Percentiles rank a stretch among this genome's conserved stretches.
Evolutionary conservation across 148 eudicot species (phyloP).

Genomic region (Camellia japonica): DNA sequence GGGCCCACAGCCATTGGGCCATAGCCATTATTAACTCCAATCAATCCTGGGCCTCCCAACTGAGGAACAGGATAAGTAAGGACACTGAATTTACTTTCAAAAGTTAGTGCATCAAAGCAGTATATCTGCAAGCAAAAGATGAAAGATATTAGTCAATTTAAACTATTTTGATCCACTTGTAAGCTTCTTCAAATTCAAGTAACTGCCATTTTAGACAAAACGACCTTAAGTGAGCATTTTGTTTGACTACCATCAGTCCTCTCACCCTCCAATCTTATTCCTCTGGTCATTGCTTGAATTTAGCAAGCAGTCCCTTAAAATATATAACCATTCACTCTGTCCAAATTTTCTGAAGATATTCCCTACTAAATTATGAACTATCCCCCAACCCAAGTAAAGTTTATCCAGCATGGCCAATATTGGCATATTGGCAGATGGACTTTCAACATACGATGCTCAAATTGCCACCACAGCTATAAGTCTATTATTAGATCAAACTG

Average conservation of each 20-base stretch:
- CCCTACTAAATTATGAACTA: not conserved
- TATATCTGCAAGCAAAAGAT: conserved; percentile 62
- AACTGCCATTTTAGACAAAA: not conserved
- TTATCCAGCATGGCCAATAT: not conserved
- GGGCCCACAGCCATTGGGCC: conserved; percentile 97
- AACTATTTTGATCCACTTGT: not conserved
- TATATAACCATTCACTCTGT: not conserved
- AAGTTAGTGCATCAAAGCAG: conserved; percentile 86
- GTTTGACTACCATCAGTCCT: not conserved
- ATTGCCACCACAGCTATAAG: not conserved
- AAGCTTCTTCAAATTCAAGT: not conserved
- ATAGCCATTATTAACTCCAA: conserved; percentile 75
- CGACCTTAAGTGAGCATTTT: not conserved
- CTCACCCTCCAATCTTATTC: not conserved
- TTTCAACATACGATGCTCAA: not conserved
- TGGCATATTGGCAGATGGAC: not conserved
- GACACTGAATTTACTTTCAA: conserved; percentile 89
- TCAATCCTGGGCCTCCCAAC: conserved; percentile 56
- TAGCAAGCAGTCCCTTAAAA: not conserved
- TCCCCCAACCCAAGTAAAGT: not conserved
- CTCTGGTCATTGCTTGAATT: not conserved
- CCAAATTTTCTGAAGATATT: not conserved
- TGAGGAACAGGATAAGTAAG: conserved; percentile 93
- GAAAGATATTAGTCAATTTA: conserved; percentile 4
- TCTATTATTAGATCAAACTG: not conserved